Base-by-base conservation (phyloP, 305 asterid species). In the Lippia alba region DNA sequence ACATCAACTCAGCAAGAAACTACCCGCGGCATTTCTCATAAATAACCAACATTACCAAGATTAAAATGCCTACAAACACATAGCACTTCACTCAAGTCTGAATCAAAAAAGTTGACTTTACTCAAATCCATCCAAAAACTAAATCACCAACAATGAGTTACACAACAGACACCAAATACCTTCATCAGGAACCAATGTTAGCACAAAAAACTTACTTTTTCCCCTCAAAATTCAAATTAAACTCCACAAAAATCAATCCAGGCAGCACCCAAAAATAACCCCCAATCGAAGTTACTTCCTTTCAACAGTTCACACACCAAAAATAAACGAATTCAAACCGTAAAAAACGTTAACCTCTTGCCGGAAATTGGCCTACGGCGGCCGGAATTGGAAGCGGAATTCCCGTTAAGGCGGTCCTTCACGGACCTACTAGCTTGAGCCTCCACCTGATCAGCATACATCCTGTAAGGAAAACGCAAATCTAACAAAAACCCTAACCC, bases 401-500 rank as follows among this genome's bases (percentile, higher is more conserved):
- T 83, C 30, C 89, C 94, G 82, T 88, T 84, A 17, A 94, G 94
- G 17, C 97, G 91, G 56, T 94, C 97, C 89, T 85, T 87, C 59
- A 94, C 72, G 20, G 98, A 86, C 70, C 88, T 83, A 72, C 72
- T 86, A 19, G 85, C 58, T 62, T 79, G 89, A 60, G 91, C 84
- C 77, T 91, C 97, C 73, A 83, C 85, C 74, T 86, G 92, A 89
- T 91, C 98, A 79, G 98, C 96, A 77, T 94, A 91, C 87, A 86
- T 82, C 78, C 74, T 74, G 49, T 45, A 67, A 46, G 14, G 46
- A 61, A 54, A 36, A 41, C 30, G 40, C 46, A 49, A 61, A 48
- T 45, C 56, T 51, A 45, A 58, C 15, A 19, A 39, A 75, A 82
- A 87, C 88, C 90, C 86, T 80, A 87, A 24, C 79, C 75, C 83